Conservation (phyloP, 2,329 filamentous ascomycete genomes). For the Claviceps spartinae region DNA sequence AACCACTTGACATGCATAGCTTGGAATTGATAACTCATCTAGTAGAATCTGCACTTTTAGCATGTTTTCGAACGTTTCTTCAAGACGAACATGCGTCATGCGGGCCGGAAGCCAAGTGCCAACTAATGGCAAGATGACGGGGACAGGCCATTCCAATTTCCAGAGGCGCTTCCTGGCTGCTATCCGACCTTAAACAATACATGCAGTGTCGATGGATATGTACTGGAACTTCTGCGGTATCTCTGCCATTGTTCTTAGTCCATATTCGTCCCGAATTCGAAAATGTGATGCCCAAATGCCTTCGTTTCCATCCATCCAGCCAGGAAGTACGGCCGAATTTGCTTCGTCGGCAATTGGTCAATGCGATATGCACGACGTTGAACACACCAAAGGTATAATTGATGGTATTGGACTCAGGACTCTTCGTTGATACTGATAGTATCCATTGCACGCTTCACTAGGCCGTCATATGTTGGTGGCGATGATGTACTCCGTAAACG, state of each 20-base stretch:
- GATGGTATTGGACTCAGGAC: no score
- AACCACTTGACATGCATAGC: background rate
- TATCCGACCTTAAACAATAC: no score
- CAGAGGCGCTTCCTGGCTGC: background rate
- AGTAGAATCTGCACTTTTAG: background rate
- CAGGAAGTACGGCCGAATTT: background rate
- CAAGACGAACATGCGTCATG: background rate
- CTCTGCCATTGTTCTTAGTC: no score
- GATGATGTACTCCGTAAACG: no score
- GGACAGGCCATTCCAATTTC: background rate
- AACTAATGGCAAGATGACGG: background rate
- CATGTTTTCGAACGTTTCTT: background rate
- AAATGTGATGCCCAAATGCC: background rate
- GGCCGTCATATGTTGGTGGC: no score
- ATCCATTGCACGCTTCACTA: no score
- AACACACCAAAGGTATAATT: no score
- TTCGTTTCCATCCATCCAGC: background rate
- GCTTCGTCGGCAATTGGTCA: no score
- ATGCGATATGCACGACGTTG: no score
- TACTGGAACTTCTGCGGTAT: background rate
- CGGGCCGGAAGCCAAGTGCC: background rate
- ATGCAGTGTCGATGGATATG: background rate
- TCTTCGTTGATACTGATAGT: no score
- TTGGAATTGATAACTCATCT: background rate
- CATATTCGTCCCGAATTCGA: background rate